Conservation (phyloP, 495 filamentous ascomycete species). For the Opeltia flavorubescens region DNA sequence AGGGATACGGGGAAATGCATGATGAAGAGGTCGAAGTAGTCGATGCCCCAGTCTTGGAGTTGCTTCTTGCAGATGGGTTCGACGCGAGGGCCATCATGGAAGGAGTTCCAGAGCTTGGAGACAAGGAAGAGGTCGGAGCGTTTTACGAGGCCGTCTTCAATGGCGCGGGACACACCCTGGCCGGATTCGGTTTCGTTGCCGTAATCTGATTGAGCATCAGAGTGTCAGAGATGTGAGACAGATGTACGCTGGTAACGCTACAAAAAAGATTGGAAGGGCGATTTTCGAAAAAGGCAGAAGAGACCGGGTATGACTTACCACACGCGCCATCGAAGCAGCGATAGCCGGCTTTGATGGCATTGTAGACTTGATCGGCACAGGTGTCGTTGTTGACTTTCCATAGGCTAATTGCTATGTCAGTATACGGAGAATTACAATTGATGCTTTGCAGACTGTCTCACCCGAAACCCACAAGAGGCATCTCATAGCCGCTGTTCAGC, state of each 20-base stretch:
- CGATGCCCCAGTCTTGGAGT: conserved; percentile 64
- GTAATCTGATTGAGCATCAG: conserved; percentile 46
- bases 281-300: background rate
- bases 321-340: conserved; percentile 76
- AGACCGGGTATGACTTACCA: conserved; percentile 55
- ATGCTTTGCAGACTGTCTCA: background rate
- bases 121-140: conserved; percentile 83
- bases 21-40: conserved; percentile 77
- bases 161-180: conserved; percentile 72
- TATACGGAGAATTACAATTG: background rate
- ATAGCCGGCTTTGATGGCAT: conserved; percentile 82
- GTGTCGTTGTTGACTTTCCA: conserved; percentile 80
- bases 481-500: conserved; percentile 66
- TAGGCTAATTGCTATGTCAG: conserved; percentile 35
- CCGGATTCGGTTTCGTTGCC: conserved; percentile 78
- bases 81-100: conserved; percentile 61
- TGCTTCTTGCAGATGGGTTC: conserved; percentile 61
- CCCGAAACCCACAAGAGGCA: conserved; percentile 73
- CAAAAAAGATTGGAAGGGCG: background rate
- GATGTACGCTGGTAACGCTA: background rate
- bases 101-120: conserved; percentile 86
- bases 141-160: conserved; percentile 74
- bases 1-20: conserved; percentile 74
- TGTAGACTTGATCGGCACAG: conserved; percentile 68
- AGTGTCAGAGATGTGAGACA: background rate